These are phyloP conservation scores for Dictyostelium firmibasis DNA, from an alignment of 78 protist species.

Conservation along the genomic window DNA sequence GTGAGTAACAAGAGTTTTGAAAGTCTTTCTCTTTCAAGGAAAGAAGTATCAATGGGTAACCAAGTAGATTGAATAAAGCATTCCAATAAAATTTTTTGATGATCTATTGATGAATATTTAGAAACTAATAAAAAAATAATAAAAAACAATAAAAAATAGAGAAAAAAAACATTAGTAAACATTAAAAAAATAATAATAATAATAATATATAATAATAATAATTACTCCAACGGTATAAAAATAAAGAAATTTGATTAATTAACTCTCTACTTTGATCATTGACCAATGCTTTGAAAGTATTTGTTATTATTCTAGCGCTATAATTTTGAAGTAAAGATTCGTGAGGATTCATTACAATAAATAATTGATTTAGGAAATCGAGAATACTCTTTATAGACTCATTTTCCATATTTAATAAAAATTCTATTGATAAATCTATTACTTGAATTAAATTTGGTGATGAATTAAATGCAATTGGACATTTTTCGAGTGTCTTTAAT, in stretches of 20 bases:
- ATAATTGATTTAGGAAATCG: slow-evolving; percentile 33
- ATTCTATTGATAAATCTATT: slow-evolving; percentile 19
- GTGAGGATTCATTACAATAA: slow-evolving; percentile 27
- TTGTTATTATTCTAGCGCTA: slow-evolving; percentile 11
- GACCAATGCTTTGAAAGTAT: slow-evolving; percentile 31
- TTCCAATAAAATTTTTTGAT: not conserved
- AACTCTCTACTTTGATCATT: slow-evolving; percentile 19
- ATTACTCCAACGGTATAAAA: slow-evolving; percentile 42
- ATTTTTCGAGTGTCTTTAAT: not conserved
- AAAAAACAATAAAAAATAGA: not conserved
- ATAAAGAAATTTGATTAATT: slow-evolving; percentile 13
- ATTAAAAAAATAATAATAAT: not conserved
- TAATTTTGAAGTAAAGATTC: slow-evolving; percentile 14
- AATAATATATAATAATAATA: not conserved
- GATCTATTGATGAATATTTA: slow-evolving; percentile 10
- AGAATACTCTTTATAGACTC: slow-evolving; percentile 29
- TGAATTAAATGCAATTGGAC: slow-evolving; percentile 26
- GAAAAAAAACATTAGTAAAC: no score
- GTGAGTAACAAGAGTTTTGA: not conserved
- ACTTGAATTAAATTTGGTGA: slow-evolving; percentile 5
- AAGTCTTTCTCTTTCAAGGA: slow-evolving; percentile 43
- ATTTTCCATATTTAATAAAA: slow-evolving; percentile 29
- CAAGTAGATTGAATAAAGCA: slow-evolving; percentile 33
- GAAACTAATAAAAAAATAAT: not conserved
- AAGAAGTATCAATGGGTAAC: slow-evolving; percentile 40